Conservation (phyloP, 805 yeast genomes). For the Wickerhamiella kurtzmanii region DNA sequence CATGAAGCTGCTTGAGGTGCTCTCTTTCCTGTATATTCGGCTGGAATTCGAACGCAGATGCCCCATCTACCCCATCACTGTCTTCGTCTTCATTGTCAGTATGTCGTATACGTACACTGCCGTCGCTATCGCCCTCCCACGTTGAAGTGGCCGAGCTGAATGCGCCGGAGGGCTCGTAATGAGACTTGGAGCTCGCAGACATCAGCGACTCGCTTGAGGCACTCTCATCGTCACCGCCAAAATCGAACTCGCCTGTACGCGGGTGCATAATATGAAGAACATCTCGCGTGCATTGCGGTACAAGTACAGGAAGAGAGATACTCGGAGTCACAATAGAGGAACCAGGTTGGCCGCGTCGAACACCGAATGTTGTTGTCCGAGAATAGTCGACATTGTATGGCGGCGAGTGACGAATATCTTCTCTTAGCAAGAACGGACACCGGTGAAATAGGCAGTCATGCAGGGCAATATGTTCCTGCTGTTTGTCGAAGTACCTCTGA, state of each 20-base stretch:
- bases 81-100: not conserved
- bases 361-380: not conserved
- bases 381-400: conserved; percentile 1
- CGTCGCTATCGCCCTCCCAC: too few species aligned
- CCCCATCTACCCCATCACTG: not conserved
- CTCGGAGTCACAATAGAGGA: conserved; percentile 31
- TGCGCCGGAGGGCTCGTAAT: not conserved
- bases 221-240: conserved; percentile 2
- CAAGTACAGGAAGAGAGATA: conserved; percentile 47
- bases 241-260: conserved; percentile 13
- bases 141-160: too few species aligned
- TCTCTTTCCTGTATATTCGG: not conserved
- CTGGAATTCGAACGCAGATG: not conserved
- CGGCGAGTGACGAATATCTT: conserved; percentile 31
- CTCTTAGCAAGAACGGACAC: conserved; percentile 53
- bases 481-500: conserved; percentile 35
- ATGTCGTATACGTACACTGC: too few species aligned
- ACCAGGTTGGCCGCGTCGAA: not conserved
- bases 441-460: conserved; percentile 83
- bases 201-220: not conserved
- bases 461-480: conserved; percentile 48
- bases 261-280: conserved; percentile 32
- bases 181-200: not conserved
- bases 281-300: conserved; percentile 43
- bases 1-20: not conserved